Percentiles rank a stretch among this genome's conserved stretches.
phyloP scores from a whole-genome alignment of 2,329 filamentous ascomycete genomes.

The Aspergillus transmontanensis region DNA sequence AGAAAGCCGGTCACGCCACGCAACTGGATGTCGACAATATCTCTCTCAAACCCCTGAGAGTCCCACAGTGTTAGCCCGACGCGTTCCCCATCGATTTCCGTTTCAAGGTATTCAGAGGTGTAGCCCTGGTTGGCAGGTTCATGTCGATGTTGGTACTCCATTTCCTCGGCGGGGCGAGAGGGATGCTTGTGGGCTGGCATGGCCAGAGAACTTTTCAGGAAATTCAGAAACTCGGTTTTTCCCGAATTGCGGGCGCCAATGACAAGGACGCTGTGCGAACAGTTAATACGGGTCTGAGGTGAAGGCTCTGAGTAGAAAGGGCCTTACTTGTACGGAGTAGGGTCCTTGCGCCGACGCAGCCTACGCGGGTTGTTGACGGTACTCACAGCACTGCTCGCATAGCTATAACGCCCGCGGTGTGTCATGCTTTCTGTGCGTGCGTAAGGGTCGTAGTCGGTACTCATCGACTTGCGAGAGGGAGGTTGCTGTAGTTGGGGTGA shows the following conservation, averaged over 20 bases:
- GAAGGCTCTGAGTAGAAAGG: slow-evolving; percentile 24
- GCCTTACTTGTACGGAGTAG: slow-evolving; percentile 96
- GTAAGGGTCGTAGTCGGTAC: slow-evolving; percentile 69
- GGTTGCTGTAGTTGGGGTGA: slow-evolving; percentile 27
- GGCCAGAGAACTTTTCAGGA: slow-evolving; percentile 83
- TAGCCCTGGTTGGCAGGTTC: slow-evolving; percentile 67
- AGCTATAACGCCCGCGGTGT: slow-evolving; percentile 92
- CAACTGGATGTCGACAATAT: slow-evolving; percentile 89
- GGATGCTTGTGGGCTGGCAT: slow-evolving; percentile 77
- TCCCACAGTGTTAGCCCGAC: slow-evolving; percentile 96
- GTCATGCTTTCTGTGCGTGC: slow-evolving; percentile 92
- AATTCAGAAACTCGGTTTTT: slow-evolving; percentile 96
- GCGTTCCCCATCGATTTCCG: slow-evolving; percentile 88
- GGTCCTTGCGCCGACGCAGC: slow-evolving; percentile 92
- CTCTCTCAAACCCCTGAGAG: slow-evolving; percentile 91
- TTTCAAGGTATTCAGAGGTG: slow-evolving; percentile 86
- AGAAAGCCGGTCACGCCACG: slow-evolving; percentile 89
- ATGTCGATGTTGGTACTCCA: slow-evolving; percentile 55
- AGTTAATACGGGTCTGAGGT: slow-evolving; percentile 5
- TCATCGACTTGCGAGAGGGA: slow-evolving; percentile 26
- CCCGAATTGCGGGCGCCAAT: slow-evolving; percentile 84
- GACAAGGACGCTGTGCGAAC: slow-evolving; percentile 72
- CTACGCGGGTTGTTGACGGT: slow-evolving; percentile 90
- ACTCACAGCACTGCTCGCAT: slow-evolving; percentile 88
- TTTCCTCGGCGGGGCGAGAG: slow-evolving; percentile 59